Percentiles rank a stretch among this genome's conserved stretches.
Evolutionary conservation across 2,329 filamentous ascomycete species (phyloP).

Genomic region (Hysterium pulicare): DNA sequence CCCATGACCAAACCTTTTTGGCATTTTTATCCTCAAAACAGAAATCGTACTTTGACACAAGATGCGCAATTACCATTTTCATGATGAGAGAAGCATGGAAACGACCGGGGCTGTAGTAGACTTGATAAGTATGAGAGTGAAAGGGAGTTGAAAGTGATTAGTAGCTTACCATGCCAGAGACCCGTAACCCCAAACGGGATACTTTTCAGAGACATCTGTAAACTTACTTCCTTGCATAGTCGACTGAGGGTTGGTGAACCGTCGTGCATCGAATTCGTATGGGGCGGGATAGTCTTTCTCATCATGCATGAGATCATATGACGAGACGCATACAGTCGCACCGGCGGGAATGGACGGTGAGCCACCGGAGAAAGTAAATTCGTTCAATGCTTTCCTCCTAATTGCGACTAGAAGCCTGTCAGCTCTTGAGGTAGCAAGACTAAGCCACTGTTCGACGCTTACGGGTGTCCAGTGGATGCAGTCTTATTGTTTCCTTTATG

Average conservation of each 20-base stretch:
- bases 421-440: background rate
- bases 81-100: slow-evolving; percentile 11
- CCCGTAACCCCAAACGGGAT: slow-evolving; percentile 13
- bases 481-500: slow-evolving; percentile 15
- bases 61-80: slow-evolving; percentile 11
- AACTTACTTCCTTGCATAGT: slow-evolving; percentile 4
- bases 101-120: background rate
- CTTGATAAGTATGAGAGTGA: background rate
- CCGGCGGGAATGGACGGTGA: slow-evolving; percentile 5
- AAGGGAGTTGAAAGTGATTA: background rate
- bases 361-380: slow-evolving; percentile 10
- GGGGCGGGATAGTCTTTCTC: slow-evolving; percentile 7
- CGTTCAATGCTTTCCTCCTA: slow-evolving; percentile 14
- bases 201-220: slow-evolving; percentile 10
- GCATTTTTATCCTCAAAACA: slow-evolving; percentile 12
- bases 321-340: slow-evolving; percentile 12
- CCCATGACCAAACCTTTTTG: slow-evolving; percentile 11
- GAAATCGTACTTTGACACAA: slow-evolving; percentile 8
- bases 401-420: slow-evolving; percentile 8
- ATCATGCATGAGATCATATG: slow-evolving; percentile 17
- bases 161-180: slow-evolving; percentile 11
- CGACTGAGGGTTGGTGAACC: slow-evolving; percentile 7
- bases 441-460: slow-evolving; percentile 1
- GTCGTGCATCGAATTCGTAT: slow-evolving; percentile 6
- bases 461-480: slow-evolving; percentile 15